A percentile compares a stretch with the other conserved stretches of the same genome.
Conservation (phyloP, 441 rosid species). For the Viola pubescens region DNA sequence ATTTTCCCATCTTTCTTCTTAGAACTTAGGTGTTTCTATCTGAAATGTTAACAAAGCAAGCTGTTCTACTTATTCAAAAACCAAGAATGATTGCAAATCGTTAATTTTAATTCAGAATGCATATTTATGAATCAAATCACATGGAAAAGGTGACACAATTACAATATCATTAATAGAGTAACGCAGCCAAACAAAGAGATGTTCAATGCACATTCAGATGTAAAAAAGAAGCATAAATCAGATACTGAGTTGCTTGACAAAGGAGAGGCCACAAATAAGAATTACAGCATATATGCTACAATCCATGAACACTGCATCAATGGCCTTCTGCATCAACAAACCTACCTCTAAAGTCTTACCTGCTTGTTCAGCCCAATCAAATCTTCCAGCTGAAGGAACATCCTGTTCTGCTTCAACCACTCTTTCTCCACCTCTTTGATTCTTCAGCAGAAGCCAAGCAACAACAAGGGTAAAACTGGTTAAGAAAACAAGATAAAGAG, state of each 20-base stretch:
- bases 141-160: background rate
- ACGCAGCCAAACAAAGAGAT: background rate
- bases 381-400: conserved; percentile 21
- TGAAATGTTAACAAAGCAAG: background rate
- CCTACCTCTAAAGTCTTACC: conserved; percentile 57
- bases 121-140: background rate
- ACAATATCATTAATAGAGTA: background rate
- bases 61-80: background rate
- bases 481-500: conserved; percentile 57
- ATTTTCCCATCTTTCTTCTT: too few species aligned
- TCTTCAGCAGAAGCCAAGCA: conserved; percentile 28
- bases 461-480: conserved; percentile 50
- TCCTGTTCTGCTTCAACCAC: conserved; percentile 19
- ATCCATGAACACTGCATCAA: conserved; percentile 64
- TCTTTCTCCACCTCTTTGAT: conserved; percentile 23
- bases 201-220: background rate
- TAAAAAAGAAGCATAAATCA: background rate
- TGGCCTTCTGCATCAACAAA: conserved; percentile 46
- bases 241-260: conserved; percentile 22
- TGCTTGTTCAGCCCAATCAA: conserved; percentile 50
- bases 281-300: conserved; percentile 54
- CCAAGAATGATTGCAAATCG: background rate
- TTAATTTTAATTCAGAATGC: background rate
- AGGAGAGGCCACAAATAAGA: conserved; percentile 46
- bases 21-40: too few species aligned